Evolutionary conservation across 169 alveolate genomes (phyloP), one percentile per base, ranked within the genome.

Genomic region (Plasmodium gaboni): DNA sequence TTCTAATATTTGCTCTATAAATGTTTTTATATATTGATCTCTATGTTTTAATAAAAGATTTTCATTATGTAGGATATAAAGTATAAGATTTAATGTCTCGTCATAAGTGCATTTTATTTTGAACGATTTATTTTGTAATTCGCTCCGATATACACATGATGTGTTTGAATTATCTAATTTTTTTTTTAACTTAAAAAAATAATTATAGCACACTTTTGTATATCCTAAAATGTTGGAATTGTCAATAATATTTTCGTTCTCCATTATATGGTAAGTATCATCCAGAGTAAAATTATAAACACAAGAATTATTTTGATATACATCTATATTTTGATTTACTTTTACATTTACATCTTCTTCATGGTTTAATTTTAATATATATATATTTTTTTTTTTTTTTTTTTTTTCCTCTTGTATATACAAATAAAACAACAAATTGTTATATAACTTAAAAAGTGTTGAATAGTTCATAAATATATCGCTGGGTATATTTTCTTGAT

Each of bases 11-110:
- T 83, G 80, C 32, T 83, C 91, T 53, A 83, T 83, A 22, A 83
- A 83, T 2, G 91, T 83, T 83, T 83, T 83, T 22, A 83, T 83
- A 42, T 83, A 83, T 50, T 83, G 80, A 83, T 83, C 91, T 44
- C 91, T 57, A 63, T 83, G 50, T 28, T 60, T 83, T 13, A 64
- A 50, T 83, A 83, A 68, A 7, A 83, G 68, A 38, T 83, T 83
- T 22, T 63, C 91, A 83, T 68, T 83, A 57, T 83, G 91, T 63
- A 83, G 55, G 59, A 83, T 68, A 63, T 53, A 83, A 53, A 83
- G 53, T 17, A 83, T 67, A 48, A 83, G 17, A 83, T 83, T 83
- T 22, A 83, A 83, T 15, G 69, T 67, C 59, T 83, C 91, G n/a
- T 69, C 91, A 68, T 83, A 83, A 32, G 28, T 68, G 17, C 91